Percentiles rank a stretch among this genome's conserved stretches.
Conservation (phyloP, 2,329 filamentous ascomycete species). For the Sarocladium oryzae region DNA sequence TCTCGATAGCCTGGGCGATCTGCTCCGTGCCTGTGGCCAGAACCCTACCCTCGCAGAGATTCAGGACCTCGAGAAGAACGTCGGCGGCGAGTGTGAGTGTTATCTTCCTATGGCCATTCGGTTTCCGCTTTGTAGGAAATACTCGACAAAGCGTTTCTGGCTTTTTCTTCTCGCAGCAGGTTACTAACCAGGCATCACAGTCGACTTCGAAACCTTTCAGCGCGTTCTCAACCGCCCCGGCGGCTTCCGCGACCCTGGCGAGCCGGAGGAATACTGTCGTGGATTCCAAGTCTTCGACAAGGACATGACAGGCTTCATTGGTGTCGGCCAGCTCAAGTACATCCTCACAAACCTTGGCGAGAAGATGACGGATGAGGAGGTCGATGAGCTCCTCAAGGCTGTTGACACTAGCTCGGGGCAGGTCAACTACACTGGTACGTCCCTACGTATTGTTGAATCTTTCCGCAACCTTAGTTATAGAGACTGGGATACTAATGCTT, state of each 20-base stretch:
- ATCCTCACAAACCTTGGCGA: conserved; percentile 96
- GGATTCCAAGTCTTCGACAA: conserved; percentile 99
- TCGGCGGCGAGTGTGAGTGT: conserved; percentile 83
- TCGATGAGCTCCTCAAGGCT: conserved; percentile 96
- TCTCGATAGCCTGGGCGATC: conserved; percentile 80
- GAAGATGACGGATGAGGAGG: conserved; percentile 99
- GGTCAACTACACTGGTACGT: conserved; percentile 90
- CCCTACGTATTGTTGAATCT: background rate
- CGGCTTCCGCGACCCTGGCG: conserved; percentile 95
- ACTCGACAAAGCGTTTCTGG: no score
- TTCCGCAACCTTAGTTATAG: no score
- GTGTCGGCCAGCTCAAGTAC: conserved; percentile 95
- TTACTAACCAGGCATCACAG: conserved; percentile 39
- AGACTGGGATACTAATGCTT: conserved; percentile 4
- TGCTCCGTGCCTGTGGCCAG: conserved; percentile 93
- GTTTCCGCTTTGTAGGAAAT: no score
- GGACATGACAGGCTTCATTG: conserved; percentile 96
- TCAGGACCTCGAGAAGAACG: conserved; percentile 79
- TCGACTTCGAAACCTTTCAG: conserved; percentile 96
- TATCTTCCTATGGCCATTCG: no score
- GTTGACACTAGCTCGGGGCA: conserved; percentile 94
- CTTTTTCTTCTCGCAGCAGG: background rate
- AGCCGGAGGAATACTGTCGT: conserved; percentile 96
- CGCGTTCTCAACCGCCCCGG: conserved; percentile 95
- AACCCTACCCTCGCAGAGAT: conserved; percentile 96